Evolutionary conservation across 257 asterid species (phyloP).

Genomic region (Vinca minor): DNA sequence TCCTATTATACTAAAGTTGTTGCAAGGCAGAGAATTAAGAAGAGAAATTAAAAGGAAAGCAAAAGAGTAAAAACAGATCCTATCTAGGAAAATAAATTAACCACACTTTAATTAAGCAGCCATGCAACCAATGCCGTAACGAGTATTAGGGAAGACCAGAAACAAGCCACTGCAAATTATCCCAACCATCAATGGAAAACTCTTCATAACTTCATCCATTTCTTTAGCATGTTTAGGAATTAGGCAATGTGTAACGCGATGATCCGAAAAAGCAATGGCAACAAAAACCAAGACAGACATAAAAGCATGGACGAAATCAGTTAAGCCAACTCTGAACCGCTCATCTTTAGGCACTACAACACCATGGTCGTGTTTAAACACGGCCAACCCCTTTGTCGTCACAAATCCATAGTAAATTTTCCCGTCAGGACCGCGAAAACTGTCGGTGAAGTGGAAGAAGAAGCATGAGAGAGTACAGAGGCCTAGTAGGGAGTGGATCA

Average conservation of each 20-base stretch:
- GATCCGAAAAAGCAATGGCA: slow-evolving; percentile 76
- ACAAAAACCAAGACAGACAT: slow-evolving; percentile 77
- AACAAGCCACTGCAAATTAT: slow-evolving; percentile 73
- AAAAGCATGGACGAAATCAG: slow-evolving; percentile 78
- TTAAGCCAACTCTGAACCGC: slow-evolving; percentile 43
- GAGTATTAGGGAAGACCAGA: slow-evolving; percentile 78
- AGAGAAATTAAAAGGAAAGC: no score
- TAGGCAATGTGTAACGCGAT: slow-evolving; percentile 67
- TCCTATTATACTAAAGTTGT: no score
- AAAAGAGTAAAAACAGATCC: no score
- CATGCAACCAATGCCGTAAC: slow-evolving; percentile 77
- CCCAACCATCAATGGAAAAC: slow-evolving; percentile 88
- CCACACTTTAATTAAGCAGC: slow-evolving; percentile 28
- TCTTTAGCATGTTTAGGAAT: slow-evolving; percentile 69
- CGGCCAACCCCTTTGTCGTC: slow-evolving; percentile 58
- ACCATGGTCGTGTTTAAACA: slow-evolving; percentile 58
- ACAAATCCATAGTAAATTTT: slow-evolving; percentile 78
- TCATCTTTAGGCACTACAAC: slow-evolving; percentile 69
- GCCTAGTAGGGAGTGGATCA: slow-evolving; percentile 51
- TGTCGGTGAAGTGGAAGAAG: slow-evolving; percentile 93
- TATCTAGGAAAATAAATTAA: no score
- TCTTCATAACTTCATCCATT: slow-evolving; percentile 76
- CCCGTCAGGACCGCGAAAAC: slow-evolving; percentile 71
- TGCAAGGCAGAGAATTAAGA: no score
- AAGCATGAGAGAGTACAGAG: slow-evolving; percentile 73